Percentiles rank a stretch among this genome's conserved stretches.
Conservation (phyloP, 1,139 yeast genomes). For the Pneumocystis carinii region DNA sequence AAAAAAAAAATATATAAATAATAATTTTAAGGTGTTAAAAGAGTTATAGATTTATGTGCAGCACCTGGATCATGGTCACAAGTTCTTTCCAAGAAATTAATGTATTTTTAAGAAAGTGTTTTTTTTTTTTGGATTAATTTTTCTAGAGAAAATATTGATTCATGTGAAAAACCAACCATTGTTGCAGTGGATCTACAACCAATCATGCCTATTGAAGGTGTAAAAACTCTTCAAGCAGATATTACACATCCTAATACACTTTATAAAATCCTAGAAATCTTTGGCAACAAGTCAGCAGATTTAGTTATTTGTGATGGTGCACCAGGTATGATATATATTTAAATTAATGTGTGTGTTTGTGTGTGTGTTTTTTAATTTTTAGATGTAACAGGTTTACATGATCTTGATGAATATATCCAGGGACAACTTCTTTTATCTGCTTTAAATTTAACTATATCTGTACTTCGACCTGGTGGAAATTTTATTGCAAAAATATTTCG, state of each 20-base stretch:
- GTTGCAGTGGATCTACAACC: conserved; percentile 95
- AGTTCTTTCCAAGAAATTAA: conserved; percentile 63
- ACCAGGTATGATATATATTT: neutral
- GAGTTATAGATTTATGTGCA: conserved; percentile 94
- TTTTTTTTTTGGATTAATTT: conserved; percentile 5
- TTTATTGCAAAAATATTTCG: conserved; percentile 93
- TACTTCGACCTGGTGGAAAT: conserved; percentile 74
- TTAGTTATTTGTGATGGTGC: conserved; percentile 48
- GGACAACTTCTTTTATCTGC: conserved; percentile 88
- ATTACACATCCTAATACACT: conserved; percentile 90
- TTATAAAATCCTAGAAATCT: conserved; percentile 53
- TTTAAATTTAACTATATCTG: conserved; percentile 73
- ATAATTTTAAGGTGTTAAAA: conserved; percentile 32
- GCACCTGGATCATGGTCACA: conserved; percentile 99
- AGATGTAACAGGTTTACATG: conserved; percentile 94
- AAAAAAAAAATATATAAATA: neutral
- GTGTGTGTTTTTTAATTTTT: conserved; percentile 69
- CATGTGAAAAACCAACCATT: conserved; percentile 41
- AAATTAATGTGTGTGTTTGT: no score
- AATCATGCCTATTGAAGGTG: conserved; percentile 86
- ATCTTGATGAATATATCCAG: conserved; percentile 88
- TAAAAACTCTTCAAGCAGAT: conserved; percentile 83
- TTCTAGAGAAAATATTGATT: conserved; percentile 6
- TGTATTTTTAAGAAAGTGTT: conserved; percentile 23
- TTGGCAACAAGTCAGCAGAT: conserved; percentile 87